Conservation (phyloP, 2,329 filamentous ascomycete genomes). For the Exophiala lecanii-corni region DNA sequence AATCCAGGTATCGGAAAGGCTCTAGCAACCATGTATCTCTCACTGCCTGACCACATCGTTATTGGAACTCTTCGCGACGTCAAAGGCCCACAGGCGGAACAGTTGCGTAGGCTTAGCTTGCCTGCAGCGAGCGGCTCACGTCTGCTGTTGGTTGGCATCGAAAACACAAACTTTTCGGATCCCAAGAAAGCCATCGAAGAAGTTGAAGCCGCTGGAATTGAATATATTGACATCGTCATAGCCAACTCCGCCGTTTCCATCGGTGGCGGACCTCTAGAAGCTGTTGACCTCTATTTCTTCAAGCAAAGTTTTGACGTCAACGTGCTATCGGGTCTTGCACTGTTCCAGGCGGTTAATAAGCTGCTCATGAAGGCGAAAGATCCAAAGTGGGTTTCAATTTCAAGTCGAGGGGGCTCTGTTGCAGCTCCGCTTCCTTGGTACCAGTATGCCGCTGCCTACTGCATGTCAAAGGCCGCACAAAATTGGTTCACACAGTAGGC, state of each 20-base stretch:
- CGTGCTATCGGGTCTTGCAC: background rate
- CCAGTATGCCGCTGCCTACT: background rate
- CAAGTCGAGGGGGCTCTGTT: background rate
- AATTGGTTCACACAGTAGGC: constrained; percentile 1
- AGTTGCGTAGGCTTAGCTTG: background rate
- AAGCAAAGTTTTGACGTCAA: background rate
- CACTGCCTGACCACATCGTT: background rate
- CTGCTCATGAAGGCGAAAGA: background rate
- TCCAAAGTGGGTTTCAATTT: constrained; percentile 1
- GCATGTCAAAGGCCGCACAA: background rate
- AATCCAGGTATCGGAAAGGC: background rate
- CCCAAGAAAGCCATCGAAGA: background rate
- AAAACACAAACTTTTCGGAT: background rate
- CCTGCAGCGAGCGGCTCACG: background rate
- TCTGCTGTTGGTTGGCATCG: background rate
- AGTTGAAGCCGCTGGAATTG: background rate
- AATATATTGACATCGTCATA: constrained; percentile 1
- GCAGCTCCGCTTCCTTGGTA: background rate
- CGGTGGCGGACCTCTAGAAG: constrained; percentile 1
- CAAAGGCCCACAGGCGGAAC: constrained; percentile 1
- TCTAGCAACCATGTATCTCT: constrained; percentile 1
- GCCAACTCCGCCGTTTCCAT: constrained; percentile 2
- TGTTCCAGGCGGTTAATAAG: background rate
- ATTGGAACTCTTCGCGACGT: background rate
- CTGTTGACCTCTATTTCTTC: background rate